phyloP scores from a whole-genome alignment of 2,329 filamentous ascomycete genomes.

The Trichoderma sp. region DNA sequence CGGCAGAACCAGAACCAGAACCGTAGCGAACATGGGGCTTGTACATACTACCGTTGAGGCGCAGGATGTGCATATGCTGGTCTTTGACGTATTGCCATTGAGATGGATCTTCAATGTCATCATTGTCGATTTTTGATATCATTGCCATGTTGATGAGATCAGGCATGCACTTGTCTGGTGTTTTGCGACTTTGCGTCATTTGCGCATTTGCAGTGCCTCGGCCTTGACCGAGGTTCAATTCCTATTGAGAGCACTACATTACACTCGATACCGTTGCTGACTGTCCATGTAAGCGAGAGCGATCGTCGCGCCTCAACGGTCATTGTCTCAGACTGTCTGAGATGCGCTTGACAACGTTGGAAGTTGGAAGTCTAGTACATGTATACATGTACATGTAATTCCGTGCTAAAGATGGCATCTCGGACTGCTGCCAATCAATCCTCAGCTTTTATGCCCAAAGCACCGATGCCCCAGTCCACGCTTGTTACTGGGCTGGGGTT shows the following conservation, averaged over 20 bases:
- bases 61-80: constrained; percentile 1
- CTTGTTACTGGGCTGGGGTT: neutral
- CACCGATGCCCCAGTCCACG: neutral
- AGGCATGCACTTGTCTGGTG: neutral
- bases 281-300: neutral
- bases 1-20: neutral
- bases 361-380: neutral
- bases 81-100: neutral
- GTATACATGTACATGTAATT: neutral
- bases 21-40: neutral
- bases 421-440: neutral
- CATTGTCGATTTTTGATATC: neutral
- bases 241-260: neutral
- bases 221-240: neutral
- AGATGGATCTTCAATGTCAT: neutral
- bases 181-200: neutral
- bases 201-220: neutral
- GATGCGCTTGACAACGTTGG: neutral
- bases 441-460: neutral
- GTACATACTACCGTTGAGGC: neutral
- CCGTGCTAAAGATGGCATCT: neutral
- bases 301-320: neutral
- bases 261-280: neutral
- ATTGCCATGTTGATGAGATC: neutral
- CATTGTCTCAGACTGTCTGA: neutral